Evolutionary conservation across 352 stramenopile genomes (phyloP).

Genomic region (Globisporangium carolinianum): DNA sequence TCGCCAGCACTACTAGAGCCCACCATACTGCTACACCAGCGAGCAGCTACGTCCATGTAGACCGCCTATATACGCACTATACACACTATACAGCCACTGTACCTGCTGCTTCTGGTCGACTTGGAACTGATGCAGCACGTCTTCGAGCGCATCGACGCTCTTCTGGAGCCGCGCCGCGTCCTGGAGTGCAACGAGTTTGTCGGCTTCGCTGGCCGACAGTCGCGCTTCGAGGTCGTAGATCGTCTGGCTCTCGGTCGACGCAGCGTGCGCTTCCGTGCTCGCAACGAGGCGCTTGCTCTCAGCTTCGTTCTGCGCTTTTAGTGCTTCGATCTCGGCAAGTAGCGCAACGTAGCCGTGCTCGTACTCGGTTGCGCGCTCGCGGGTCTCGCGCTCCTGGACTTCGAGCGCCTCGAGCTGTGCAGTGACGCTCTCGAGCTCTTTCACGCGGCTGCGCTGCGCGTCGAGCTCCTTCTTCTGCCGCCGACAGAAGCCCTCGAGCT

Average conservation of each 20-base stretch:
- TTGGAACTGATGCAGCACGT: conserved; percentile 62
- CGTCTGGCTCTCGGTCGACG: conserved; percentile 43
- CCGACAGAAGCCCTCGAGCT: not conserved
- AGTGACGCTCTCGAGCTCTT: conserved; percentile 16
- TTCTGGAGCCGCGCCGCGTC: conserved; percentile 48
- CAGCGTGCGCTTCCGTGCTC: conserved; percentile 36
- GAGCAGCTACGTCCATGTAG: too few species aligned
- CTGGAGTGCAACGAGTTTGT: conserved; percentile 52
- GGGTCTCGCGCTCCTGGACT: conserved; percentile 28
- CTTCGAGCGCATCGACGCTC: conserved; percentile 48
- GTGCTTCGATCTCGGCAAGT: conserved; percentile 40
- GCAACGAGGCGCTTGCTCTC: conserved; percentile 44
- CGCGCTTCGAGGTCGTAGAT: conserved; percentile 61
- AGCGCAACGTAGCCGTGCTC: conserved; percentile 62
- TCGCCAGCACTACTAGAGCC: too few species aligned
- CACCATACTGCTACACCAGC: too few species aligned
- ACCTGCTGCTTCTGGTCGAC: conserved; percentile 47
- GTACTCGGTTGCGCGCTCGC: conserved; percentile 45
- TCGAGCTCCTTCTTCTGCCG: conserved; percentile 35
- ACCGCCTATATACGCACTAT: too few species aligned
- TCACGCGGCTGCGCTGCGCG: conserved; percentile 21
- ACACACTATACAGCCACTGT: not conserved
- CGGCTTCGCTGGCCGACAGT: conserved; percentile 43
- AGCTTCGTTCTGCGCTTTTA: conserved; percentile 35
- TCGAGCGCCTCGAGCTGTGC: conserved; percentile 25